These are phyloP conservation scores for Phaeolepiota aurea DNA, from an alignment of 768 basidiomycete species.

Conservation along the genomic window DNA sequence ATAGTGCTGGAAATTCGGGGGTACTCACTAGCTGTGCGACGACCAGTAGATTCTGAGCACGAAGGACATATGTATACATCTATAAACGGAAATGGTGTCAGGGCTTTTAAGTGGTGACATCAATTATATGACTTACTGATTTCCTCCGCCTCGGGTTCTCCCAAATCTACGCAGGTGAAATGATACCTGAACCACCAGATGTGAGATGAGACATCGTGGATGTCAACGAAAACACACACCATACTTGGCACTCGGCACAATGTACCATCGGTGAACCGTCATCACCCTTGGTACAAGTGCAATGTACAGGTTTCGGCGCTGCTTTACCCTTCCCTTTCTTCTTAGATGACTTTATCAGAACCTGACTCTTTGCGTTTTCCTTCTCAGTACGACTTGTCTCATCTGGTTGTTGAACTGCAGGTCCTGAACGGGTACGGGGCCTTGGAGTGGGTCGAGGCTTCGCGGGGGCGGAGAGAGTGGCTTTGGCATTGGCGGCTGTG, in stretches of 20 bases:
- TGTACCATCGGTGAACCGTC: conserved; percentile 78
- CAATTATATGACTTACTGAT: conserved; percentile 50
- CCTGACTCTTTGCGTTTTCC: conserved; percentile 16
- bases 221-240: conserved; percentile 34
- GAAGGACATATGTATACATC: conserved; percentile 49
- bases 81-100: conserved; percentile 18
- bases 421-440: conserved; percentile 4
- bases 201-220: conserved; percentile 4
- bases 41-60: conserved; percentile 54
- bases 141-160: conserved; percentile 59
- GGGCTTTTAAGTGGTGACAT: neutral
- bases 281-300: conserved; percentile 60
- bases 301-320: conserved; percentile 28
- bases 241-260: conserved; percentile 64
- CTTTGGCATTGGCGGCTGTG: conserved; percentile 12
- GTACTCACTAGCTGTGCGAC: conserved; percentile 74
- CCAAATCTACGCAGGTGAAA: conserved; percentile 66
- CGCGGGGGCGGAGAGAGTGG: conserved; percentile 6
- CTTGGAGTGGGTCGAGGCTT: conserved; percentile 10
- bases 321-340: conserved; percentile 7
- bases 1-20: conserved; percentile 20
- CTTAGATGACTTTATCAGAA: conserved; percentile 10
- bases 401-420: conserved; percentile 6
- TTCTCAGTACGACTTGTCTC: conserved; percentile 15
- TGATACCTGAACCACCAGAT: conserved; percentile 60